Base-by-base conservation (phyloP, 371 early-diverging fungal genomes). In the Mortierella sp. region DNA sequence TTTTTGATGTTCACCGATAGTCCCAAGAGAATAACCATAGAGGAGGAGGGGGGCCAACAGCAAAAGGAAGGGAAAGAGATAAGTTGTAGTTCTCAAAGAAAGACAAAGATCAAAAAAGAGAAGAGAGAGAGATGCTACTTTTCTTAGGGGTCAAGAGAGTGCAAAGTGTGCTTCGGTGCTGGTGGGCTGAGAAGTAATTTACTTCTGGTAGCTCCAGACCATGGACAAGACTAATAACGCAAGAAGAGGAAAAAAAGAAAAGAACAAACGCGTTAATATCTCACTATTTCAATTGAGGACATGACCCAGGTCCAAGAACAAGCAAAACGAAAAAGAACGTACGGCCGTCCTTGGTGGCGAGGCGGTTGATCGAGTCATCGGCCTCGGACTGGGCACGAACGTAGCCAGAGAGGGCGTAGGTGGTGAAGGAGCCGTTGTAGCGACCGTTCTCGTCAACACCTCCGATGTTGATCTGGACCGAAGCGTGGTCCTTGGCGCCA, bases 401-500 rank as follows among this genome's bases (percentile, higher is more conserved):
- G 91, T 95, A 96, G 82, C 99, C 99, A 87, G 93, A 96, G 88
- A 99, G 91, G 80, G 98, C 98, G 88, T 96, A 98, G 91, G 97
- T 95, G 90, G 94, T 91, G 94, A 89, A 94, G 88, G 91, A 84
- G 83, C 95, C 96, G 81, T 93, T 95, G 88, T 91, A 84, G 80
- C 92, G 92, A 87, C 99, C 99, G 79, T 92, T 92, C 81, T 94
- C 96, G 88, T 98, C 96, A 83, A 99, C 98, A 81, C 97, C 96
- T 79, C 92, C 98, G 87, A 99, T 91, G 97, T 97, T 98, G 94
- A 99, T 94, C 93, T 99, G 99, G 90, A 99, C 97, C 68, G 98
- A 95, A 76, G 99, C 96, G 94, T 99, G 99, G 94, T 99, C 99
- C 95, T 99, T 97, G 91, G 97, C 93, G 79, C 91, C 91, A 86